Evolutionary conservation across 192 early-diverging fungal genomes (phyloP).

Genomic region (Gaertneriomyces semiglobifer): DNA sequence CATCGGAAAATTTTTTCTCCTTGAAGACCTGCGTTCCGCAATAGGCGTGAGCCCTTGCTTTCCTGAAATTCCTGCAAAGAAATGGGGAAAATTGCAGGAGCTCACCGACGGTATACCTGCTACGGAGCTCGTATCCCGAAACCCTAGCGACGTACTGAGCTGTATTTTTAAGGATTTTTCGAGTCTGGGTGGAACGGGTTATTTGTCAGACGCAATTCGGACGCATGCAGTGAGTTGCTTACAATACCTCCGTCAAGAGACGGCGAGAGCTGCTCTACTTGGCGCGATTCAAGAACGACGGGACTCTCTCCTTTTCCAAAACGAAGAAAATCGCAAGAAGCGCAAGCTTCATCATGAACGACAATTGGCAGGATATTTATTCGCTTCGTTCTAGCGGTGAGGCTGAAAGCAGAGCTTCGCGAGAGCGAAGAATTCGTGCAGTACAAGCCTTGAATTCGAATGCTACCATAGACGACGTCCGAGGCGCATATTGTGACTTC

Average conservation of each 20-base stretch:
- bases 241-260: too few relatives aligned
- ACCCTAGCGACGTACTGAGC: constrained; percentile 89
- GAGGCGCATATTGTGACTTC: not conserved
- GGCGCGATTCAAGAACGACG: too few relatives aligned
- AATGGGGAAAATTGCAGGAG: constrained; percentile 2
- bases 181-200: constrained; percentile 68
- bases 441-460: not conserved
- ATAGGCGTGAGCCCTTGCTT: not conserved
- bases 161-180: constrained; percentile 84
- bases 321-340: too few relatives aligned
- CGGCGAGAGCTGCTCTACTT: too few relatives aligned
- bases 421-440: not conserved
- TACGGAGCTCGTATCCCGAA: not conserved
- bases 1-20: too few relatives aligned
- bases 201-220: too few relatives aligned
- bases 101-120: not conserved
- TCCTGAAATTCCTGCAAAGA: constrained; percentile 16
- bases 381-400: not conserved
- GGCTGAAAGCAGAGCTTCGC: not conserved
- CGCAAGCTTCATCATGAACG: too few relatives aligned
- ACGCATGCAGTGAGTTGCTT: too few relatives aligned
- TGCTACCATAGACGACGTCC: not conserved
- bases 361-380: not conserved
- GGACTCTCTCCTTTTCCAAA: too few relatives aligned
- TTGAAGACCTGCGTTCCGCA: too few relatives aligned